Evolutionary conservation across 495 filamentous ascomycete genomes (phyloP).

Genomic region (Aspergillus sclerotiicarbonarius): DNA sequence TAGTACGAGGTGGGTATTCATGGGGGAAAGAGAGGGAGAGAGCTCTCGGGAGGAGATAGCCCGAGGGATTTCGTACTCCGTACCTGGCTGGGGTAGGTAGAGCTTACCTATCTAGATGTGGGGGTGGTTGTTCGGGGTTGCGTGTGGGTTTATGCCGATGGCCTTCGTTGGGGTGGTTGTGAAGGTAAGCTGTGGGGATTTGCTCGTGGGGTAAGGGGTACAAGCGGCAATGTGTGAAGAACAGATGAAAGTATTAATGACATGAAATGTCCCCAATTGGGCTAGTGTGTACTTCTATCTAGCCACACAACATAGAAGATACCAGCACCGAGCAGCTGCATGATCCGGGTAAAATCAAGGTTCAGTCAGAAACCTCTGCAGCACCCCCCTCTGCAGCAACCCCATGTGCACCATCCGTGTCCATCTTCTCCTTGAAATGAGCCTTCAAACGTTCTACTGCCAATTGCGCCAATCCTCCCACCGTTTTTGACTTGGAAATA

Average conservation of each 20-base stretch:
- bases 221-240: no score
- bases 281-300: no score
- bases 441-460: neutral
- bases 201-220: no score
- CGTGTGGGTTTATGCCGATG: no score
- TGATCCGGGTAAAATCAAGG: neutral
- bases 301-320: no score
- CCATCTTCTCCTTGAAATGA: neutral
- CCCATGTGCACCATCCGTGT: neutral
- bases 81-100: no score
- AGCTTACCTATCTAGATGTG: no score
- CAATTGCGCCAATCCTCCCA: constrained; percentile 2
- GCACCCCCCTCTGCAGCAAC: neutral
- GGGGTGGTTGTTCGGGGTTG: no score
- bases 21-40: neutral
- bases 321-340: neutral
- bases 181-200: no score
- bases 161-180: no score
- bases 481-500: constrained; percentile 12
- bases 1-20: neutral
- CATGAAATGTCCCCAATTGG: no score
- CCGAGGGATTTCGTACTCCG: neutral
- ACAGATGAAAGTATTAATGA: no score
- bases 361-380: neutral
- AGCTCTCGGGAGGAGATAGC: neutral